Evolutionary conservation across 148 eudicot genomes (phyloP).

Genomic region (Limonium bicolor): DNA sequence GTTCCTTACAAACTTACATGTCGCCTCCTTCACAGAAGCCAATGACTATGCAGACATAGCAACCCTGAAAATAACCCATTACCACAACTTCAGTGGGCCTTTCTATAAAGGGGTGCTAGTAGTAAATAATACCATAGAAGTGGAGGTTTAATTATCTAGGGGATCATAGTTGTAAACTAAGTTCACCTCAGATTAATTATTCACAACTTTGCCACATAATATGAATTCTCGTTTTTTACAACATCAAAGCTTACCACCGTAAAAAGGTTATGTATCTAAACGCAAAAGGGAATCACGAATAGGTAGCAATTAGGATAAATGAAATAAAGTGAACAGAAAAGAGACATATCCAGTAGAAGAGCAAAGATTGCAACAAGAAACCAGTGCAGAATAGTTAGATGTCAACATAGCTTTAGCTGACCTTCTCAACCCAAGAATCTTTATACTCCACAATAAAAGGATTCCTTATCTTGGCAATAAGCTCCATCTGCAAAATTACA

Average conservation of each 20-base stretch:
- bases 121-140: too few relatives aligned
- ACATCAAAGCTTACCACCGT: too few relatives aligned
- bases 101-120: too few relatives aligned
- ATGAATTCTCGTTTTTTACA: too few relatives aligned
- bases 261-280: too few relatives aligned
- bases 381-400: not conserved
- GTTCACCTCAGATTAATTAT: too few relatives aligned
- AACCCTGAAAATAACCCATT: slow-evolving; percentile 46
- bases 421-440: slow-evolving; percentile 99
- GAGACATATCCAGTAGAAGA: not conserved
- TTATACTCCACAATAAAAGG: slow-evolving; percentile 94
- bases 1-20: slow-evolving; percentile 72
- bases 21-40: slow-evolving; percentile 99
- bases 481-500: slow-evolving; percentile 76
- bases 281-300: too few relatives aligned
- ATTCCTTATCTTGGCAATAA: slow-evolving; percentile 69
- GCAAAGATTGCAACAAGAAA: not conserved
- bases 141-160: too few relatives aligned
- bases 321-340: not conserved
- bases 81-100: too few relatives aligned
- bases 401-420: slow-evolving; percentile 7
- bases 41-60: slow-evolving; percentile 91
- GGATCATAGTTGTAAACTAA: too few relatives aligned
- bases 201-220: too few relatives aligned
- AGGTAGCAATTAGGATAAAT: too few relatives aligned